A percentile compares a stretch with the other conserved stretches of the same genome.
Conservation (phyloP, 768 basidiomycete species). For the Cubamyces lactineus region DNA sequence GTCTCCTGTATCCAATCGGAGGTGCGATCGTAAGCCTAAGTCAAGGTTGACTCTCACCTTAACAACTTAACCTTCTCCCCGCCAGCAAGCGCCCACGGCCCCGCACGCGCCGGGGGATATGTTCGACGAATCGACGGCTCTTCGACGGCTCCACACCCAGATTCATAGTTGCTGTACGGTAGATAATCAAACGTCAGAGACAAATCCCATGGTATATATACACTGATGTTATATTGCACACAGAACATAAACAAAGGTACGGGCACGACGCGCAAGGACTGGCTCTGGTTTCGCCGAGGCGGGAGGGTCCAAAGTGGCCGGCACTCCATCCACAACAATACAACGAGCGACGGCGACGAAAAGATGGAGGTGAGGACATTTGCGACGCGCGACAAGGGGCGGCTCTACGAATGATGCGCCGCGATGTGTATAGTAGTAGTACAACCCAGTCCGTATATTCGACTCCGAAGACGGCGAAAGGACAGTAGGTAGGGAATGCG, state of each 20-base stretch:
- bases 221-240: background rate
- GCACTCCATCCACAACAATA: conserved; percentile 22
- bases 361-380: no score
- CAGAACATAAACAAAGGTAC: background rate
- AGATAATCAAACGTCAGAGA: conserved; percentile 3
- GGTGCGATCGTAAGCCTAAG: no score
- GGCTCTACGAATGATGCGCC: conserved; percentile 7
- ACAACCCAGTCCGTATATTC: conserved; percentile 10
- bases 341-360: background rate
- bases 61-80: no score
- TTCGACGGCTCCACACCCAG: no score
- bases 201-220: conserved; percentile 9
- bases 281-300: background rate
- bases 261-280: conserved; percentile 7
- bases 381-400: conserved; percentile 1
- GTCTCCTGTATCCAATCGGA: no score
- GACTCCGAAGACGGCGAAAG: background rate
- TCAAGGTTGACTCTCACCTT: no score
- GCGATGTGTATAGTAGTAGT: conserved; percentile 14
- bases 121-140: no score
- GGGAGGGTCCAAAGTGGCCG: conserved; percentile 24
- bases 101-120: no score
- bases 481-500: background rate
- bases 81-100: no score
- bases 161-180: conserved; percentile 9